Evolutionary conservation across 495 filamentous ascomycete genomes (phyloP), one percentile per base, ranked within the genome.

Genomic region (Aspergillus coremiiformis): DNA sequence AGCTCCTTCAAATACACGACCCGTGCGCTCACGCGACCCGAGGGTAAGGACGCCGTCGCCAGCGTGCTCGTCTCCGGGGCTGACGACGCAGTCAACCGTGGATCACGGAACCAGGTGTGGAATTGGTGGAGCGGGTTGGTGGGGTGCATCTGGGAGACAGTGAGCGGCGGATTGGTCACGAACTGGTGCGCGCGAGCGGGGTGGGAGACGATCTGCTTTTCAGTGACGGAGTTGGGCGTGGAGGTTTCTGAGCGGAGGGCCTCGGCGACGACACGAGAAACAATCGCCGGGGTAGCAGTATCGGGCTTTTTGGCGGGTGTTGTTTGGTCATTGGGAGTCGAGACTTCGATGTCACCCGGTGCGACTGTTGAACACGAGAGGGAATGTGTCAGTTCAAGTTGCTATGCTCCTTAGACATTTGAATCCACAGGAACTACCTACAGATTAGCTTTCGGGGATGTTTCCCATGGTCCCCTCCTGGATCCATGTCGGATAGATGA

Each of bases 1-100:
- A 78, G 58, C 66, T 90, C 86, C 64, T 98, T 98, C 26, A 98
- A 75, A 67, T 97, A 97, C 47, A 98, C 89, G 53, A 85, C 78
- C 42, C 93, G 87, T 9, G 87, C 81, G 53, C 85, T 89, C 32
- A 96, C 84, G 26, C 85, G 82, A 48, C 93, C 93, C 0, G 83
- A 87, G 17, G 91, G 93, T 4, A 97, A 75, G n/a, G 73, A 72
- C 1, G 93, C 90, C 6, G 92, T 97, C 11, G 93, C 85, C 0
- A 97, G 26, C 77, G 85, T 79, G 88, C 91, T 53, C 76, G 92
- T 78, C 66, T 76, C 73, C 24, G 76, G 77, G 54, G 90, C 86
- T 47, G 80, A 76, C 44, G 90, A 78, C 14, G 73, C 64, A 47
- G 73, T 55, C 12, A 75, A 64, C 52, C 84, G 82, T 0, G 90